Percentiles rank a stretch among this genome's conserved stretches.
Evolutionary conservation across 768 basidiomycete genomes (phyloP).

Genomic region (Hygrocybe coccinea): DNA sequence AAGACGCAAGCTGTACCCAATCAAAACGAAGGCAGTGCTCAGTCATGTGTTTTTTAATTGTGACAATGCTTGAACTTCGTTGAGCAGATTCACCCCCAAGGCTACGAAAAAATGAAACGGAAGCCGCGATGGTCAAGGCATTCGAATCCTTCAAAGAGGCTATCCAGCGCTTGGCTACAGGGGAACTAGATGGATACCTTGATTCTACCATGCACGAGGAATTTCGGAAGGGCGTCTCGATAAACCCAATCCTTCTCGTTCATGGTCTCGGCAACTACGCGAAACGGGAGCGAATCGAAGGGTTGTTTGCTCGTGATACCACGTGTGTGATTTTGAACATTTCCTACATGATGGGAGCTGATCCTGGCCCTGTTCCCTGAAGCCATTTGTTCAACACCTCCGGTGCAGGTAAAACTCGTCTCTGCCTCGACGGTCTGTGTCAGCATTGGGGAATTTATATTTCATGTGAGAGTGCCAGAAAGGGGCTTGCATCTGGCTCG

Average conservation of each 20-base stretch:
- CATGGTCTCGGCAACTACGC: conserved; percentile 8
- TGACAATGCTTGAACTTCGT: background rate
- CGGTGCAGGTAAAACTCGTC: background rate
- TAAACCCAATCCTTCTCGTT: conserved; percentile 11
- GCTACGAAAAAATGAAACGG: conserved; percentile 4
- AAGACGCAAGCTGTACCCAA: background rate
- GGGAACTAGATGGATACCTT: background rate
- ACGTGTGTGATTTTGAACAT: no score
- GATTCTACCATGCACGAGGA: conserved; percentile 4
- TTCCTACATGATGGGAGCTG: background rate
- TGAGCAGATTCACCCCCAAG: conserved; percentile 5
- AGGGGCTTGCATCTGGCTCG: conserved; percentile 6
- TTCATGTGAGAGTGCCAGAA: background rate
- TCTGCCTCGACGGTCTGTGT: background rate
- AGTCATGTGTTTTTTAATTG: conserved; percentile 2
- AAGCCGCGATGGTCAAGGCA: conserved; percentile 5
- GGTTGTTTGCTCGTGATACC: conserved; percentile 8
- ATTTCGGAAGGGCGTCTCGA: conserved; percentile 1
- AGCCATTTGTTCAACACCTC: conserved; percentile 5
- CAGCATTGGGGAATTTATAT: conserved; percentile 9
- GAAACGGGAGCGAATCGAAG: conserved; percentile 6
- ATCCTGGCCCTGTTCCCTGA: background rate
- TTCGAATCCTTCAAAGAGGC: conserved; percentile 6
- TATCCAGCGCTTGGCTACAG: conserved; percentile 3
- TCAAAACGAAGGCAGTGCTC: background rate